A percentile compares a stretch with the other conserved stretches of the same genome.
phyloP scores from a whole-genome alignment of 2,329 filamentous ascomycete genomes.

The Trichoderma koningii region DNA sequence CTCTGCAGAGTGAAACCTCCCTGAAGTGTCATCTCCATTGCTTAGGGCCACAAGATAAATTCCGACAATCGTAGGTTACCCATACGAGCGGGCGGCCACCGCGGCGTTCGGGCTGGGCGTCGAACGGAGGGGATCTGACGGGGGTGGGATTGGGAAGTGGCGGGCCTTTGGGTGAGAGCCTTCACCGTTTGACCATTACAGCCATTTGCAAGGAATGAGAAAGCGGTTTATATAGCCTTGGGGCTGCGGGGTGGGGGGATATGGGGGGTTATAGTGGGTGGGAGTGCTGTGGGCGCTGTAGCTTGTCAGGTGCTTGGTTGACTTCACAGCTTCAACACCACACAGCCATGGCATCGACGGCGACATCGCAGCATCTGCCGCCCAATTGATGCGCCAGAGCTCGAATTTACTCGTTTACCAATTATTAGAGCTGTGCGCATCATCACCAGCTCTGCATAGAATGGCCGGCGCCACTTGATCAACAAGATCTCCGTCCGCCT shows the following conservation, averaged over 20 bases:
- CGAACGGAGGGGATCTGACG: constrained; percentile 56
- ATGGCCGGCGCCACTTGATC: constrained; percentile 9
- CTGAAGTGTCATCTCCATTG: constrained; percentile 70
- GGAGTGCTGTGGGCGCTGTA: not conserved
- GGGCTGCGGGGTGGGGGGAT: not conserved
- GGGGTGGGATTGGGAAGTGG: constrained; percentile 53
- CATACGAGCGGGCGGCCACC: constrained; percentile 66
- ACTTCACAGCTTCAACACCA: constrained; percentile 2
- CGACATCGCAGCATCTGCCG: not conserved
- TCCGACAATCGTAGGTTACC: constrained; percentile 64
- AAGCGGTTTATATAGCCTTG: constrained; percentile 34
- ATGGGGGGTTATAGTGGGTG: not conserved
- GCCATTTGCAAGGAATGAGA: constrained; percentile 39
- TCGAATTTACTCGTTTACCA: not conserved
- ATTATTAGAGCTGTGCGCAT: not conserved
- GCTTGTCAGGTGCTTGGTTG: not conserved
- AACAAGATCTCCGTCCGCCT: not conserved
- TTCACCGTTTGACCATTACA: constrained; percentile 67
- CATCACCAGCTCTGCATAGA: not conserved
- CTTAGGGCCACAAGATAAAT: constrained; percentile 55
- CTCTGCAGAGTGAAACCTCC: constrained; percentile 74
- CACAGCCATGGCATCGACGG: not conserved
- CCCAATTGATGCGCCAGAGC: constrained; percentile 1
- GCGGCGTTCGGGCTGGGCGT: constrained; percentile 70
- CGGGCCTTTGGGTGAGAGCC: constrained; percentile 54